Conservation (phyloP, 2,329 filamentous ascomycete genomes). For the Ceratocystis eucalypticola region DNA sequence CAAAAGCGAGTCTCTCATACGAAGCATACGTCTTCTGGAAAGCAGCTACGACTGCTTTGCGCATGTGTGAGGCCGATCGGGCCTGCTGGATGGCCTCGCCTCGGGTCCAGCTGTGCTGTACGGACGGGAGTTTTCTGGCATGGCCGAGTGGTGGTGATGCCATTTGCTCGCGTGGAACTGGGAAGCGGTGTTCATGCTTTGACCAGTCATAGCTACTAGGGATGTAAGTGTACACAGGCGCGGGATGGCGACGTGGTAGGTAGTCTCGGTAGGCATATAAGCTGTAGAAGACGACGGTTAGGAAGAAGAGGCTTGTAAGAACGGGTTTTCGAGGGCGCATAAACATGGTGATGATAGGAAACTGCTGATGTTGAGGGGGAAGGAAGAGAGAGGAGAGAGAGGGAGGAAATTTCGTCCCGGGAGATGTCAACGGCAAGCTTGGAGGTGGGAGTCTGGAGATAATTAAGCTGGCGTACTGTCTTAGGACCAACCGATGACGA, state of each 20-base stretch:
- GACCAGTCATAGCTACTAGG: constrained; percentile 22
- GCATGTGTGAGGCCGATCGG: constrained; percentile 22
- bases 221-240: constrained; percentile 9
- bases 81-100: constrained; percentile 14
- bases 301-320: constrained; percentile 35
- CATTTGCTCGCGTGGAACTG: constrained; percentile 20
- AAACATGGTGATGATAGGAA: constrained; percentile 2
- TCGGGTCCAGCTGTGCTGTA: constrained; percentile 13
- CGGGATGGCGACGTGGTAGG: background rate
- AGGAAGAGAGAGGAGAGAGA: background rate
- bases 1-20: constrained; percentile 51
- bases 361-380: background rate
- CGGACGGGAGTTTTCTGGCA: background rate
- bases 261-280: constrained; percentile 37
- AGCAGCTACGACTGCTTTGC: constrained; percentile 34
- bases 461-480: too few species aligned
- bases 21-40: constrained; percentile 45
- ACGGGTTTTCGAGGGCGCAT: constrained; percentile 24
- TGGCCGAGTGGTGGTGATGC: constrained; percentile 17
- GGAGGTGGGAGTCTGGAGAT: too few species aligned
- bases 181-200: constrained; percentile 19
- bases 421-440: too few species aligned
- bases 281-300: constrained; percentile 52
- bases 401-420: too few species aligned
- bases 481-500: too few species aligned